These are phyloP conservation scores for barrel medic (Medicago truncatula) DNA, from an alignment of 306 rosid genomes.

Conservation along the genomic window DNA sequence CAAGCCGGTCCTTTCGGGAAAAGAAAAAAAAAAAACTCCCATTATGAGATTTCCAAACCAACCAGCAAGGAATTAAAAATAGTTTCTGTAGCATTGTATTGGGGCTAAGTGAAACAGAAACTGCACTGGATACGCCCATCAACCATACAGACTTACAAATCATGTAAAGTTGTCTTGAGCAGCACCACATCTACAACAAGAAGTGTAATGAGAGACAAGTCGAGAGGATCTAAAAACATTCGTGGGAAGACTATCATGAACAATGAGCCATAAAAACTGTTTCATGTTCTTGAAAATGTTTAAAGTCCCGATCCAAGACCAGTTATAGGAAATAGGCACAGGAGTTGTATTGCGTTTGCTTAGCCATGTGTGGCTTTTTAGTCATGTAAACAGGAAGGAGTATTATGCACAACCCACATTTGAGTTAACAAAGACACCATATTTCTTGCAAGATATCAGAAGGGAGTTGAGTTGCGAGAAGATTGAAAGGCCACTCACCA, in stretches of 20 bases:
- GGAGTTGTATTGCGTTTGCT: not conserved
- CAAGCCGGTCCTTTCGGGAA: not conserved
- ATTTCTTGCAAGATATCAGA: not conserved
- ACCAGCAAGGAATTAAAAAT: slow-evolving; percentile 1
- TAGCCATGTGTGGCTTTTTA: not conserved
- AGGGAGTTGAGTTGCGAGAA: not conserved
- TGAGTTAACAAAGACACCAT: not conserved
- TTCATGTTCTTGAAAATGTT: not conserved
- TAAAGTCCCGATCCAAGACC: not conserved
- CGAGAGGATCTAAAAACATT: not conserved
- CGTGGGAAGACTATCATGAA: not conserved
- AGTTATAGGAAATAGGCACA: not conserved
- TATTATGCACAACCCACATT: too few species aligned
- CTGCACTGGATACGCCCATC: not conserved
- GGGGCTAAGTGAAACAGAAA: not conserved
- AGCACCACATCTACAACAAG: not conserved
- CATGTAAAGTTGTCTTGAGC: not conserved
- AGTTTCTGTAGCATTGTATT: not conserved
- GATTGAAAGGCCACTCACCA: not conserved
- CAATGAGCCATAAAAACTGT: not conserved
- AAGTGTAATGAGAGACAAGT: not conserved
- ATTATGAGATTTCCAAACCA: not conserved
- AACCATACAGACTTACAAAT: not conserved
- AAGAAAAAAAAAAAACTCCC: not conserved
- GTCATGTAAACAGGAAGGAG: not conserved